phyloP scores from a whole-genome alignment of 208 protist genomes.

The Zelonia costaricensis region DNA sequence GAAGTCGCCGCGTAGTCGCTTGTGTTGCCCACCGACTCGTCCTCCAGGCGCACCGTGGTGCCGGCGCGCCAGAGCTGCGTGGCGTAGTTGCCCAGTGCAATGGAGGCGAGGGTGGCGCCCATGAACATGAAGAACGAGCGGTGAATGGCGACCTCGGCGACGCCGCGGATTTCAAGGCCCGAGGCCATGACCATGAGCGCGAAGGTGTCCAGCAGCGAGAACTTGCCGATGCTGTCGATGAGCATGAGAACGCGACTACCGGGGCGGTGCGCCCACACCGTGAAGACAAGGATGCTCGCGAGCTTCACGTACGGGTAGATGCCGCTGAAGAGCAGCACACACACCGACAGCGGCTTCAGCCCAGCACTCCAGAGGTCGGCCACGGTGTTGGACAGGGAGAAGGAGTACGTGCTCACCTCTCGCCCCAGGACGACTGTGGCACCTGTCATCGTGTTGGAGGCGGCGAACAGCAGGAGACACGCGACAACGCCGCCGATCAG shows the following conservation, averaged over 20 bases:
- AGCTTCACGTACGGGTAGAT: slow-evolving; percentile 95
- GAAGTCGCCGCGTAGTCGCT: background rate
- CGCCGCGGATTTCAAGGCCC: slow-evolving; percentile 63
- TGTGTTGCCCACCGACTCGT: background rate
- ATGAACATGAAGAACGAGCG: slow-evolving; percentile 67
- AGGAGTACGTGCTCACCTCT: slow-evolving; percentile 64
- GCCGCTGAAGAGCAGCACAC: slow-evolving; percentile 93
- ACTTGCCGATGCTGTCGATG: slow-evolving; percentile 93
- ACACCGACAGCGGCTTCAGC: slow-evolving; percentile 76
- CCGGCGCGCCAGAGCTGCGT: slow-evolving; percentile 49
- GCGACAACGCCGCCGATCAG: slow-evolving; percentile 28
- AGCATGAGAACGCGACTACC: slow-evolving; percentile 50
- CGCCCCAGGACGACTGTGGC: slow-evolving; percentile 48
- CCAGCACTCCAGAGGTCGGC: slow-evolving; percentile 86
- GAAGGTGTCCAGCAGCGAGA: slow-evolving; percentile 93
- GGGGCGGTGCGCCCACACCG: slow-evolving; percentile 45
- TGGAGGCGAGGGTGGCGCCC: slow-evolving; percentile 47
- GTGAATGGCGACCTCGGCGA: slow-evolving; percentile 44
- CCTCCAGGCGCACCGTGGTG: slow-evolving; percentile 24
- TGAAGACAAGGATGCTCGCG: slow-evolving; percentile 60
- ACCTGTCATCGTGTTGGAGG: slow-evolving; percentile 62
- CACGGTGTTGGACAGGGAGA: slow-evolving; percentile 83
- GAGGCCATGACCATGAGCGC: slow-evolving; percentile 93
- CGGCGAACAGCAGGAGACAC: slow-evolving; percentile 38
- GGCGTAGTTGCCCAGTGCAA: slow-evolving; percentile 70